Percentiles rank a stretch among this genome's conserved stretches.
These are phyloP conservation scores for Picea sitchensis DNA, from an alignment of 75 land plant species.

Conservation along the genomic window DNA sequence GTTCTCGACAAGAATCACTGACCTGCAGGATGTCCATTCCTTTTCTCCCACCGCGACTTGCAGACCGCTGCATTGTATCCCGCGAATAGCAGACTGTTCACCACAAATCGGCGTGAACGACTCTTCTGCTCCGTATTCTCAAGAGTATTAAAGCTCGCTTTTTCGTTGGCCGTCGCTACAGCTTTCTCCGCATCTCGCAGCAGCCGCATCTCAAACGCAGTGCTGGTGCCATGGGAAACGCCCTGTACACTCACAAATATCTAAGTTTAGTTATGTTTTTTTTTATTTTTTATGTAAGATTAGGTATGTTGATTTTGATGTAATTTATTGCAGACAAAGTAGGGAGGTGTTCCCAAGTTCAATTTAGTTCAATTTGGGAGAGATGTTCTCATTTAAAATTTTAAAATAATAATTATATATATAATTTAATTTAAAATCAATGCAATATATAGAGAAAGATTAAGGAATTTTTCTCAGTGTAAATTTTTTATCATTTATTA, in stretches of 20 bases:
- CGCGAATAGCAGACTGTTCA: constrained; percentile 23
- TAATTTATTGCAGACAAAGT: no score
- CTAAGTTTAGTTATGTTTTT: neutral
- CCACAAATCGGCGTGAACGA: constrained; percentile 20
- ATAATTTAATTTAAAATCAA: no score
- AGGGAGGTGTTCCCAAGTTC: no score
- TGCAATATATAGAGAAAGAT: no score
- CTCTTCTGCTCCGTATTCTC: neutral
- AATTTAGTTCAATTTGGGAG: no score
- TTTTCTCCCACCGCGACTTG: constrained; percentile 56
- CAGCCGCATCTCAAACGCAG: neutral
- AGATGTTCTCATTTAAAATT: no score
- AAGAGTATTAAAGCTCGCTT: neutral
- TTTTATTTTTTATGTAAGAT: no score
- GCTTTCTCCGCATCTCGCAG: neutral
- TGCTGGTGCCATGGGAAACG: neutral
- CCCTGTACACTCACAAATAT: neutral
- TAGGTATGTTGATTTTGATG: no score
- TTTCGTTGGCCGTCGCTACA: neutral
- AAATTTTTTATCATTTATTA: no score
- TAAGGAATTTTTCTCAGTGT: no score
- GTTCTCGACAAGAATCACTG: neutral
- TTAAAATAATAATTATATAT: no score
- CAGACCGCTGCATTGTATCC: constrained; percentile 78
- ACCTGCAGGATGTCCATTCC: constrained; percentile 48